Evolutionary conservation across 371 early-diverging fungal genomes (phyloP).

Genomic region (Actinomucor elegans): DNA sequence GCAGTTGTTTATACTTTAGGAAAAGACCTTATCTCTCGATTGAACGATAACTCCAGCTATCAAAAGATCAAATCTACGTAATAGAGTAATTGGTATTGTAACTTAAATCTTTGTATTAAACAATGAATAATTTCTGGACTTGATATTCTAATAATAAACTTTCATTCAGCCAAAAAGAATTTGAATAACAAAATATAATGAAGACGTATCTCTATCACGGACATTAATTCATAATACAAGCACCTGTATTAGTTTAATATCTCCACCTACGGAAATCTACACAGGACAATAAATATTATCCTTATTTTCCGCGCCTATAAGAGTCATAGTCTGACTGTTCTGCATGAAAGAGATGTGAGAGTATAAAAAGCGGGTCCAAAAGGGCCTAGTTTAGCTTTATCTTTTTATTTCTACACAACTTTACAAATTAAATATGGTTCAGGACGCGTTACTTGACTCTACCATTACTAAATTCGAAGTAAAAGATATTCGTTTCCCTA

Average conservation of each 20-base stretch:
- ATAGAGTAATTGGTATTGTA: not conserved
- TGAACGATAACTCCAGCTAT: constrained; percentile 1
- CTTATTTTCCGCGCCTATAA: constrained; percentile 15
- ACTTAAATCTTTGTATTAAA: too few relatives aligned
- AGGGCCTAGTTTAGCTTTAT: not conserved
- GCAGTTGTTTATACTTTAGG: constrained; percentile 21
- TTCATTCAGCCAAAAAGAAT: too few relatives aligned
- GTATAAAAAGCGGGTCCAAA: not conserved
- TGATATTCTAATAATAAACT: too few relatives aligned
- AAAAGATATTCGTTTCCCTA: constrained; percentile 53
- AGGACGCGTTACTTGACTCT: constrained; percentile 8
- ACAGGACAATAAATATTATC: constrained; percentile 6
- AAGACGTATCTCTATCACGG: too few relatives aligned
- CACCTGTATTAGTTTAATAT: too few relatives aligned
- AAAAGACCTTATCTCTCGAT: constrained; percentile 22
- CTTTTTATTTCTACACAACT: not conserved
- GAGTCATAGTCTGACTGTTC: too few relatives aligned
- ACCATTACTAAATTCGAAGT: constrained; percentile 46
- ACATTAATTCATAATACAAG: too few relatives aligned
- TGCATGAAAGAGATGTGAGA: too few relatives aligned
- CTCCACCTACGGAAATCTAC: too few relatives aligned
- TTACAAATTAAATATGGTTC: not conserved
- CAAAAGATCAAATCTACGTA: not conserved
- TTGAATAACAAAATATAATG: too few relatives aligned
- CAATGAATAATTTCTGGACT: too few relatives aligned